These are phyloP conservation scores for Thraustochytrium striatum DNA, from an alignment of 352 stramenopile species.

Conservation along the genomic window DNA sequence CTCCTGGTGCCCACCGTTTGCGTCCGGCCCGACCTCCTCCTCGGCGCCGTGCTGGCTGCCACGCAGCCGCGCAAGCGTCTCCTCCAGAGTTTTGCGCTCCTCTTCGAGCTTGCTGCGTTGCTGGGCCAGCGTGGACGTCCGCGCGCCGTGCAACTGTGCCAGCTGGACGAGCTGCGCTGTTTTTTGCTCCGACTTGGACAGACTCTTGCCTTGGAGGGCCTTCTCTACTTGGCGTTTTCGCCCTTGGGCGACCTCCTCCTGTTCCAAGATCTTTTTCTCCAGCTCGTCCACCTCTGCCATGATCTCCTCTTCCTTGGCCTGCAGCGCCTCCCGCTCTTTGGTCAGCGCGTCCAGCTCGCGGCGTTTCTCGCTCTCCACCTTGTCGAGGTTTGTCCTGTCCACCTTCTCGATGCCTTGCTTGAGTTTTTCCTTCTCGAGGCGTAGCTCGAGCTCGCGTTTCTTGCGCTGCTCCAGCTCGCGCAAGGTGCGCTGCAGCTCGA, in stretches of 20 bases:
- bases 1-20: neutral
- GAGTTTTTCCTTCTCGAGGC: neutral
- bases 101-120: slow-evolving; percentile 20
- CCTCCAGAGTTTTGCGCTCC: neutral
- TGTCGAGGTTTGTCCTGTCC: neutral
- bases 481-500: neutral
- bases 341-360: neutral
- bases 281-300: slow-evolving; percentile 10
- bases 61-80: neutral
- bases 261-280: neutral
- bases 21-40: neutral
- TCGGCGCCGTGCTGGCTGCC: neutral
- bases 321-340: slow-evolving; percentile 17
- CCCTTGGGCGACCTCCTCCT: slow-evolving; percentile 1
- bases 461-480: slow-evolving; percentile 14
- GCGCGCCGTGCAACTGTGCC: neutral
- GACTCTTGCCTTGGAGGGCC: neutral
- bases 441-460: slow-evolving; percentile 1
- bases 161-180: neutral
- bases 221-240: slow-evolving; percentile 18
- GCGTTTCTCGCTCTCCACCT: slow-evolving; percentile 1
- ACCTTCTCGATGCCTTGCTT: neutral
- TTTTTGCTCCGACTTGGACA: neutral
- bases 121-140: neutral
- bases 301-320: slow-evolving; percentile 25